Evolutionary conservation across 2,329 filamentous ascomycete genomes (phyloP), one percentile per base, ranked within the genome.

Genomic region (Dactylellina haptotyla): DNA sequence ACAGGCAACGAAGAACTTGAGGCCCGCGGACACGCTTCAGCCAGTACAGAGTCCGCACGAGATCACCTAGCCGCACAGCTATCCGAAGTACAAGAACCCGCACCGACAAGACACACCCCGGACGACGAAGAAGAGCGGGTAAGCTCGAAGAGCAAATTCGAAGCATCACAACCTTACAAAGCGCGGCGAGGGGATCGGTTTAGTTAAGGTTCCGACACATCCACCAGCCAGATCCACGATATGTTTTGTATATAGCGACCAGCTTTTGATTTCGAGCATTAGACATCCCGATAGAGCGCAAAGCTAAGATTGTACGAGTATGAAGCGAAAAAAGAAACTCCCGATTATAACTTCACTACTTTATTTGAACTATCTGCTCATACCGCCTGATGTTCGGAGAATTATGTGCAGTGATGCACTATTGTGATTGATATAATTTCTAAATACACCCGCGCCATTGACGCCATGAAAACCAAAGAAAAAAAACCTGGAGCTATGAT

Each of bases 111-210:
- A 76, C 93, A 96, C 82, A 90, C 90, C 72, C 90, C 91, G 1
- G 85, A 88, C 76, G 90, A 87, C 43, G 90, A 91, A 79, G 82
- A 84, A 45, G 85, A 92, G 79, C 84, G 86, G 75, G 84, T 90
- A 25, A 78, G 83, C 34, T 91, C 93, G 81, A 96, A 92, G 84
- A 90, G 92, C 80, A 97, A 96, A 83, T 98, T 96, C 81, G 93
- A 98, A 83, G 89, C 90, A 30, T 84, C 84, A 59, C 85, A 87
- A 77, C 90, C 93, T 63, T 98, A 89, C 81, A 84, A 87, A 77
- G 90, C 89, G 82, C 87, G 85, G 74, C 96, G 92, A 80, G 95
- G 95, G 2, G 93, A 98, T 83, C 86, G 95, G 32, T 96, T 99
- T 79, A 84, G 83, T 86, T 90, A 41, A 59, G 18, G 41, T 6